phyloP scores from a whole-genome alignment of 805 yeast species.

The Starmerella ratchasimensis region DNA sequence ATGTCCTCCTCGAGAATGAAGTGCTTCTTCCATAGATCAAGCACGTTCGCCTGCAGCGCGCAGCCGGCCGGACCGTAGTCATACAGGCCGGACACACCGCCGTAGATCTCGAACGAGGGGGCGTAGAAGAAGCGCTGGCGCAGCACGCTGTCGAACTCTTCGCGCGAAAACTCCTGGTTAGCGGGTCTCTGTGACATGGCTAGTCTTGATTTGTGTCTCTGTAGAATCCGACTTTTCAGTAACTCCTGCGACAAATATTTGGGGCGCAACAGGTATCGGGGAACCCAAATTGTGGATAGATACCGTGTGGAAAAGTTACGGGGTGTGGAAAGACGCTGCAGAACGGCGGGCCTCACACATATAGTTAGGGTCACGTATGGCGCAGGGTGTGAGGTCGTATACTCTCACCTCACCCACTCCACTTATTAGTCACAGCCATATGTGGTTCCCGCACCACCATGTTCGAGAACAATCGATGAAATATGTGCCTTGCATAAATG shows the following conservation, averaged over 20 bases:
- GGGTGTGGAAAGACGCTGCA: too few relatives aligned
- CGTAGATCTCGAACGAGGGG: conserved; percentile 93
- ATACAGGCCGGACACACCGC: conserved; percentile 95
- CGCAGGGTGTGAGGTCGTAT: too few relatives aligned
- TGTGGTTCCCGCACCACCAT: too few relatives aligned
- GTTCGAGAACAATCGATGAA: too few relatives aligned
- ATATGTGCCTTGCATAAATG: too few relatives aligned
- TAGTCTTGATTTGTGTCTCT: neutral
- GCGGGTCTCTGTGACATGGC: conserved; percentile 13
- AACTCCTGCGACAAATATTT: neutral
- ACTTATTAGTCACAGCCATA: too few relatives aligned
- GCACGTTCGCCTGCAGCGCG: conserved; percentile 88
- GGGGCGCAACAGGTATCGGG: too few relatives aligned
- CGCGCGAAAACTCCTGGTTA: conserved; percentile 50
- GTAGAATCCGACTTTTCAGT: neutral
- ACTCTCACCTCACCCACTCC: too few relatives aligned
- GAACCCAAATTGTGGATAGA: too few relatives aligned
- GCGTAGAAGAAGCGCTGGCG: conserved; percentile 95
- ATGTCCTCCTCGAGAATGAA: conserved; percentile 94
- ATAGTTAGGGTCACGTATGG: too few relatives aligned
- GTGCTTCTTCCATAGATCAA: conserved; percentile 96
- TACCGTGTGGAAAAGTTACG: too few relatives aligned
- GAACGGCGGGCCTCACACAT: too few relatives aligned
- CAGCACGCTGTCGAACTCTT: conserved; percentile 72
- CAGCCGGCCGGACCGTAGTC: conserved; percentile 99